phyloP scores from a whole-genome alignment of 345 rosid species.

The Heritiera littoralis region DNA sequence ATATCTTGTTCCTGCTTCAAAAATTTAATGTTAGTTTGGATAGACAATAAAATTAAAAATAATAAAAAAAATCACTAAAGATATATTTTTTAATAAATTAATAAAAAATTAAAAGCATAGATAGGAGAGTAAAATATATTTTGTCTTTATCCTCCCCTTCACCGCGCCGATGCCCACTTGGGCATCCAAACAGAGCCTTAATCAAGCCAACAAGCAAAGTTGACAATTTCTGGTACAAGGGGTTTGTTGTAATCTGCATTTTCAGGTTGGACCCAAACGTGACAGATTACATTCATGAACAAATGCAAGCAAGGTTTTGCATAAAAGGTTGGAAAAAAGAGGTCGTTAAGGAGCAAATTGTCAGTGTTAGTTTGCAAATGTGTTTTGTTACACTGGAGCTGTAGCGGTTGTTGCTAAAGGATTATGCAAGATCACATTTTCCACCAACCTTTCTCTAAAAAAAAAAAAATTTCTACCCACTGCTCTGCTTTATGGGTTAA shows the following conservation, averaged over 20 bases:
- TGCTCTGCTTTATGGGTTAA: slow-evolving; percentile 19
- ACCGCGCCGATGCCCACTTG: too few relatives aligned
- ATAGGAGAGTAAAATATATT: too few relatives aligned
- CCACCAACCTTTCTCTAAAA: slow-evolving; percentile 15
- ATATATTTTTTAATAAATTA: too few relatives aligned
- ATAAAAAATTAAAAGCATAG: too few relatives aligned
- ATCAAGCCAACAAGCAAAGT: background rate
- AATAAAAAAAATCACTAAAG: too few relatives aligned
- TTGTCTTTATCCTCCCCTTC: too few relatives aligned
- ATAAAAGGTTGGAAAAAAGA: background rate
- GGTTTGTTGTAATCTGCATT: background rate
- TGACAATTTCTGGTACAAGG: background rate
- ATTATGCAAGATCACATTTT: background rate
- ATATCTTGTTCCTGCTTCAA: too few relatives aligned
- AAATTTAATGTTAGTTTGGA: too few relatives aligned
- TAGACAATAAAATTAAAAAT: too few relatives aligned
- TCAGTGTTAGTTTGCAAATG: slow-evolving; percentile 12
- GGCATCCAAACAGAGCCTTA: too few relatives aligned
- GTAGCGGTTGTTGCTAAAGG: background rate
- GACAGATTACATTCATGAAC: background rate
- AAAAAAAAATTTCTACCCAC: background rate
- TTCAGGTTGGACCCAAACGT: background rate
- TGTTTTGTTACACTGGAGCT: too few relatives aligned
- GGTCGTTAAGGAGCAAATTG: background rate
- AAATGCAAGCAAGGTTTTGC: background rate